Conservation (phyloP, 2,329 filamentous ascomycete genomes). For the Aspergillus flavus region DNA sequence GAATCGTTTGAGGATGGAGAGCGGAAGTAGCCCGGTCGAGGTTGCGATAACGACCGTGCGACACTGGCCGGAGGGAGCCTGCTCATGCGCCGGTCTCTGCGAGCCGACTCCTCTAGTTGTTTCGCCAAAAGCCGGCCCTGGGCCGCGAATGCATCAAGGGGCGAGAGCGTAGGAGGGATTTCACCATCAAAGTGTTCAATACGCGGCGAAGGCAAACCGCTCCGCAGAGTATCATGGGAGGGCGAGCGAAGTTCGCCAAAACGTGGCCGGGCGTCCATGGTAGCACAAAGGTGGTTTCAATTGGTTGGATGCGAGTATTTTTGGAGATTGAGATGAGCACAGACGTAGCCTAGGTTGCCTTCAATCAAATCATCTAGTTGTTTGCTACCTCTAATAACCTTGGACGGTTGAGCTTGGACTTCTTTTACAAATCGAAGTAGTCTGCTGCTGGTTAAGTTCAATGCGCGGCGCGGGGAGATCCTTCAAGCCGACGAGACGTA, state of each 20-base stretch:
- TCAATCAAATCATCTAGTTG: constrained; percentile 19
- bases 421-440: background rate
- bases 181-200: constrained; percentile 74
- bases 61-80: constrained; percentile 81
- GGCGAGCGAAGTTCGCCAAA: constrained; percentile 63
- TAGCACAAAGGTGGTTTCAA: constrained; percentile 11
- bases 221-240: constrained; percentile 57
- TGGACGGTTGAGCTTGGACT: background rate
- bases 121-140: constrained; percentile 86
- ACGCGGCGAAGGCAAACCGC: constrained; percentile 70
- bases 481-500: background rate
- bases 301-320: constrained; percentile 8
- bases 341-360: background rate
- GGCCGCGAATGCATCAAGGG: constrained; percentile 90
- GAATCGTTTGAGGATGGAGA: constrained; percentile 66
- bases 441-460: background rate
- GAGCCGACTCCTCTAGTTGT: constrained; percentile 78
- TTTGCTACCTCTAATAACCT: background rate
- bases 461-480: background rate
- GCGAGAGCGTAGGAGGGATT: constrained; percentile 81
- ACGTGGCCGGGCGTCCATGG: constrained; percentile 60
- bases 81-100: constrained; percentile 77
- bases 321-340: background rate
- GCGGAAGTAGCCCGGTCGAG: constrained; percentile 79
- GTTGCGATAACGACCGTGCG: constrained; percentile 77